phyloP scores from a whole-genome alignment of 352 stramenopile species.

The Globisporangium cederbergense region DNA sequence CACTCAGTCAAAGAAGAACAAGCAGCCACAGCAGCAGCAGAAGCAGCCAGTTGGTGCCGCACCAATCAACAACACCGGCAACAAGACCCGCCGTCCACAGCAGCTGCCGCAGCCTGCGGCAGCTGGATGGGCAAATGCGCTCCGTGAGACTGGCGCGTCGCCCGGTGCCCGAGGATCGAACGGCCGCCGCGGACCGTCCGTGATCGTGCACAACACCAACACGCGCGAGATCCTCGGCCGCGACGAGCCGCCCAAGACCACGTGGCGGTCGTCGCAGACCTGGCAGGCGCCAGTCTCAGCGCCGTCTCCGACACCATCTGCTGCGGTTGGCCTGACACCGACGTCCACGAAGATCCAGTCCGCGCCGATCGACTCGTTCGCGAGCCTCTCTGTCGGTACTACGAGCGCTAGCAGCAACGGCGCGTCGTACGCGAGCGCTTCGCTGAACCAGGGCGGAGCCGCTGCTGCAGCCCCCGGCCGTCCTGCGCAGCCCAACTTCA shows the following conservation, averaged over 20 bases:
- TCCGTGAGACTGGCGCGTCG: constrained; percentile 62
- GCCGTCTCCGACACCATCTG: constrained; percentile 16
- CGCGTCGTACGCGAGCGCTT: constrained; percentile 35
- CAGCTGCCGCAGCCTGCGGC: constrained; percentile 36
- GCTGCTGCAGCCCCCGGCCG: constrained; percentile 22
- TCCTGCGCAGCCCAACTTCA: constrained; percentile 7
- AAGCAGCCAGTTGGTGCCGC: constrained; percentile 21
- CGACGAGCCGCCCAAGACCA: constrained; percentile 31
- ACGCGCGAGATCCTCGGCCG: constrained; percentile 38
- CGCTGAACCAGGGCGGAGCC: constrained; percentile 24
- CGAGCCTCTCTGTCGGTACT: constrained; percentile 32
- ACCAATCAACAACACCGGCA: constrained; percentile 12
- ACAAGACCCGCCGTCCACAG: constrained; percentile 10
- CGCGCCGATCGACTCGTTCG: constrained; percentile 48
- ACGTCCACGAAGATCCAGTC: constrained; percentile 63
- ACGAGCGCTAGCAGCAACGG: constrained; percentile 11
- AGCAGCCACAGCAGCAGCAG: constrained; percentile 26
- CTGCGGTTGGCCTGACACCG: constrained; percentile 25
- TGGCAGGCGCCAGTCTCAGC: constrained; percentile 39
- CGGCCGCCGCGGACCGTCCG: constrained; percentile 29
- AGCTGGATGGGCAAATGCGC: constrained; percentile 67
- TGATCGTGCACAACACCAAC: constrained; percentile 64
- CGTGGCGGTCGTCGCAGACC: constrained; percentile 50
- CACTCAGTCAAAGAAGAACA: constrained; percentile 41
- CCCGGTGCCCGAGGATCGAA: constrained; percentile 14